Conservation (phyloP, 805 yeast genomes). For the Wickerhamomyces queroliae region DNA sequence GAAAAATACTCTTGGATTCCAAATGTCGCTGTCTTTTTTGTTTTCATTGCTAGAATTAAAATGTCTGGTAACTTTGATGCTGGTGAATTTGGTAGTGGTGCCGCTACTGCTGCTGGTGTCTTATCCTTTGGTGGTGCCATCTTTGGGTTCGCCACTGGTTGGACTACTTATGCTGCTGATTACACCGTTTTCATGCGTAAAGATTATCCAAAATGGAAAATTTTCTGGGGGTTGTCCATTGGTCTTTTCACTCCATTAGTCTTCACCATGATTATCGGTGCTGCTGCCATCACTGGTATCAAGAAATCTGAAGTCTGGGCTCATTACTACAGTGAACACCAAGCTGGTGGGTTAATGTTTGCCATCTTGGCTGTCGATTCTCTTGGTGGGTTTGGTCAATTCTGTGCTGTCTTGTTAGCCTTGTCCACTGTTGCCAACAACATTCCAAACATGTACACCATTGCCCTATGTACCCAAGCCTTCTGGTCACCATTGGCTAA, state of each 20-base stretch:
- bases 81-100: constrained; percentile 48
- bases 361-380: constrained; percentile 74
- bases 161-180: constrained; percentile 92
- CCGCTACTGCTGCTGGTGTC: constrained; percentile 67
- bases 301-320: constrained; percentile 38
- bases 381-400: constrained; percentile 83
- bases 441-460: constrained; percentile 91
- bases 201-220: constrained; percentile 48
- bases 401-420: constrained; percentile 80
- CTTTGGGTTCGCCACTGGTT: constrained; percentile 89
- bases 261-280: constrained; percentile 77
- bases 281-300: constrained; percentile 75
- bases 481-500: constrained; percentile 68
- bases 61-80: constrained; percentile 58
- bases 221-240: constrained; percentile 56
- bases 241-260: constrained; percentile 68
- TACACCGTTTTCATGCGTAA: constrained; percentile 84
- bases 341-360: constrained; percentile 80
- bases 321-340: constrained; percentile 43
- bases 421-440: constrained; percentile 87
- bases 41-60: constrained; percentile 71
- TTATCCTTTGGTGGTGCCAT: constrained; percentile 78
- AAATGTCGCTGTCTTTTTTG: constrained; percentile 63
- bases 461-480: constrained; percentile 82
- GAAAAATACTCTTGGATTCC: constrained; percentile 92